Conservation (phyloP, 108 stramenopile genomes). For the Pseudonitzschia multiseries region DNA sequence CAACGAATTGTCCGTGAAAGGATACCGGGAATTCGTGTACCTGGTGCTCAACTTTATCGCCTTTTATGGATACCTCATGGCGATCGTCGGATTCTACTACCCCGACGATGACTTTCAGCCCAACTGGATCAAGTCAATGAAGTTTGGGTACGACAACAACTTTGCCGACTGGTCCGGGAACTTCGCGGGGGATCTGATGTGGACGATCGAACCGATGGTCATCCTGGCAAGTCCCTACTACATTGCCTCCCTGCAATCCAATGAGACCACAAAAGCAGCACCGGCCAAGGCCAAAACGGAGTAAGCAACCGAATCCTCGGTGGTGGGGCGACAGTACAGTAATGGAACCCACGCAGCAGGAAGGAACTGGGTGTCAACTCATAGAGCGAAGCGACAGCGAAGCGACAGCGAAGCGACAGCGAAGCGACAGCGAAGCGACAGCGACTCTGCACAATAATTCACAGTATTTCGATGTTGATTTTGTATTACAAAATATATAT, state of each 20-base stretch:
- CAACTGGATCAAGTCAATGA: constrained; percentile 38
- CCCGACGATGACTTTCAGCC: constrained; percentile 60
- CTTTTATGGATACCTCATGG: constrained; percentile 79
- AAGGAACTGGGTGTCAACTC: too few relatives aligned
- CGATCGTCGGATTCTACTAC: constrained; percentile 60
- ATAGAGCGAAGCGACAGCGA: too few relatives aligned
- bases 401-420: too few relatives aligned
- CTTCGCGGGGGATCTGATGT: constrained; percentile 86
- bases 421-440: too few relatives aligned
- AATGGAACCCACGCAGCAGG: too few relatives aligned
- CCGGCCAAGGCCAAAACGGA: neutral
- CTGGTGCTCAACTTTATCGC: constrained; percentile 82
- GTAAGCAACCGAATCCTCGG: too few relatives aligned
- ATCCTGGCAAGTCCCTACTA: constrained; percentile 52
- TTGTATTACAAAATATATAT: too few relatives aligned
- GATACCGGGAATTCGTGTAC: constrained; percentile 78
- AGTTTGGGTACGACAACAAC: constrained; percentile 54
- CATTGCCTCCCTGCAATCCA: neutral
- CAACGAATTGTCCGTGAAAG: constrained; percentile 39
- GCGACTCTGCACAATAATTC: too few relatives aligned
- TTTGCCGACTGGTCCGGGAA: constrained; percentile 86
- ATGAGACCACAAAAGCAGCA: neutral
- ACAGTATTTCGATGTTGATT: too few relatives aligned
- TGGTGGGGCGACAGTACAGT: too few relatives aligned
- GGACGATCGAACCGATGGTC: constrained; percentile 85